Percentiles rank a stretch among this genome's conserved stretches.
Conservation (phyloP, 75 land plant species). For the Sequoia sempervirens region DNA sequence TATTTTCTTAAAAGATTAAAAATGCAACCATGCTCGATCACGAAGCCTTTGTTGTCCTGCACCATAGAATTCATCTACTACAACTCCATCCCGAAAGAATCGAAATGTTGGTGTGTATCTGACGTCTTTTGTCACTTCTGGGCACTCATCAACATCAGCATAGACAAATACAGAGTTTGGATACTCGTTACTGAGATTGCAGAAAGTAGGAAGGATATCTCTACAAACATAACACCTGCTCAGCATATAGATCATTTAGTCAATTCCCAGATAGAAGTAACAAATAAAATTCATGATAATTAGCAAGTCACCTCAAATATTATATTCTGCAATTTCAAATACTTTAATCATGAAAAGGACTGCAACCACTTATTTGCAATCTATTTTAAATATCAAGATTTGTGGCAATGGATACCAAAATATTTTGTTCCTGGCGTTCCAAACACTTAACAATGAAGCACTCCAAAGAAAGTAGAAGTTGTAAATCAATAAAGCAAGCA, state of each 20-base stretch:
- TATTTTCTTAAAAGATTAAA: conserved; percentile 16
- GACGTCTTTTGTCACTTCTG: conserved; percentile 68
- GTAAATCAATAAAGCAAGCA: not conserved
- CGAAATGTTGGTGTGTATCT: conserved; percentile 94
- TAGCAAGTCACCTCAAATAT: not conserved
- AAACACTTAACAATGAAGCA: not conserved
- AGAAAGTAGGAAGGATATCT: conserved; percentile 80
- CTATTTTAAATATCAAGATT: not conserved
- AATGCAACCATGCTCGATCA: conserved; percentile 89
- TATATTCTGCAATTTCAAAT: not conserved
- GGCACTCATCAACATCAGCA: conserved; percentile 93
- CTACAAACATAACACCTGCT: conserved; percentile 82
- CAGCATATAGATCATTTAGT: not conserved
- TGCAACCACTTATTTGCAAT: not conserved
- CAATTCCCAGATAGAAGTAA: not conserved
- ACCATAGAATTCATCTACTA: conserved; percentile 92
- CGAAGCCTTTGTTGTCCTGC: conserved; percentile 80
- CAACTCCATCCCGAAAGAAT: conserved; percentile 76
- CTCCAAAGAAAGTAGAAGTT: not conserved
- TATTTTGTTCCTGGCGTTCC: not conserved
- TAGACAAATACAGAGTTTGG: conserved; percentile 68
- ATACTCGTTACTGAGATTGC: conserved; percentile 75
- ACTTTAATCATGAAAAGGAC: not conserved
- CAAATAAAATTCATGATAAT: not conserved
- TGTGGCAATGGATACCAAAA: not conserved